These are phyloP conservation scores for Phytophthora constricta DNA, from an alignment of 352 stramenopile species.

Conservation along the genomic window DNA sequence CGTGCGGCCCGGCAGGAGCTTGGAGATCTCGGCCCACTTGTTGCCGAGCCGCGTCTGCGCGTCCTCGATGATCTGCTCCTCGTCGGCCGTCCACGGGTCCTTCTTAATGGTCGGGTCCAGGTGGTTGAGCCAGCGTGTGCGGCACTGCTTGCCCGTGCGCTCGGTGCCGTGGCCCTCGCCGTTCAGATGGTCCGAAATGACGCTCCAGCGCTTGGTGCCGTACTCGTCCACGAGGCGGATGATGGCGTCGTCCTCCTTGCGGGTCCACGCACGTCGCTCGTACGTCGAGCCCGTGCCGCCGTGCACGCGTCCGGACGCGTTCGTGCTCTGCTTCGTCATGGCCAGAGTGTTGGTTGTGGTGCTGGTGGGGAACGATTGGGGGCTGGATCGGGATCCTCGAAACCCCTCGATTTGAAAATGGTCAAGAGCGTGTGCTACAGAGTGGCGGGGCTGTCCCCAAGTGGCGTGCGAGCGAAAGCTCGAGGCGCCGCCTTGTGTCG, in stretches of 20 bases:
- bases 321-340: slow-evolving; percentile 67
- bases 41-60: slow-evolving; percentile 94
- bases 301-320: slow-evolving; percentile 30
- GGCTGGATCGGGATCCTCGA: too few relatives aligned
- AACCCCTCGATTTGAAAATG: not conserved
- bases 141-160: slow-evolving; percentile 86
- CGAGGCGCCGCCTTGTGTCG: slow-evolving; percentile 1
- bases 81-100: slow-evolving; percentile 87
- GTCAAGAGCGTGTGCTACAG: too few relatives aligned
- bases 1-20: slow-evolving; percentile 90
- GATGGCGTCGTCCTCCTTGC: slow-evolving; percentile 88
- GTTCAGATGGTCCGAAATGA: slow-evolving; percentile 90
- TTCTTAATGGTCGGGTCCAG: slow-evolving; percentile 89
- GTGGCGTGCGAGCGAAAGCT: not conserved
- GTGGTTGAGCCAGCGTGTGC: slow-evolving; percentile 86
- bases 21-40: slow-evolving; percentile 98
- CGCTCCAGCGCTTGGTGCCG: slow-evolving; percentile 86
- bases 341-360: slow-evolving; percentile 6
- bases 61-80: slow-evolving; percentile 92
- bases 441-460: not conserved
- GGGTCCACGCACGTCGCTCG: slow-evolving; percentile 84
- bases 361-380: too few relatives aligned
- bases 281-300: slow-evolving; percentile 61
- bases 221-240: slow-evolving; percentile 88
- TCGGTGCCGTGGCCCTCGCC: slow-evolving; percentile 85